phyloP scores from a whole-genome alignment of 148 eudicot species.

The Euryodendron excelsum region DNA sequence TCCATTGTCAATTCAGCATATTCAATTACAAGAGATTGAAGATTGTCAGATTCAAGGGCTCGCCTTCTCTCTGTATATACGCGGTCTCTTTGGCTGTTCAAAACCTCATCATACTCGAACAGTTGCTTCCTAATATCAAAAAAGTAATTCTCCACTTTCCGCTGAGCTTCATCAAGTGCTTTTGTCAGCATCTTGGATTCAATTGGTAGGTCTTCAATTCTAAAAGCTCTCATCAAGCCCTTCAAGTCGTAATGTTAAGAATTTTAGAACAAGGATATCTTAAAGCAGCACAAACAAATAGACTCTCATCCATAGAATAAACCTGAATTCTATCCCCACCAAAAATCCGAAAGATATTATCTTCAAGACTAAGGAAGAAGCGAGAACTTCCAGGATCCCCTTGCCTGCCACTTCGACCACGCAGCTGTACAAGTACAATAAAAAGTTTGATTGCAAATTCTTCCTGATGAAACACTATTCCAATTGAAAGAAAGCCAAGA shows the following conservation, averaged over 20 bases:
- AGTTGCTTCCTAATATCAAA: conserved; percentile 94
- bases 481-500: not conserved
- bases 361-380: conserved; percentile 98
- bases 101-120: conserved; percentile 95
- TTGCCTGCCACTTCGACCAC: conserved; percentile 99
- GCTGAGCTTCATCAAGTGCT: conserved; percentile 98
- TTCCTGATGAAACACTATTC: not conserved
- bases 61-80: conserved; percentile 96
- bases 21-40: conserved; percentile 84
- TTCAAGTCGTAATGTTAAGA: conserved; percentile 30
- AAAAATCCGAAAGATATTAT: conserved; percentile 94
- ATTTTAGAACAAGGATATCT: not conserved
- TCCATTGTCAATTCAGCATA: conserved; percentile 97
- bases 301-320: not conserved
- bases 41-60: conserved; percentile 85
- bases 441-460: not conserved
- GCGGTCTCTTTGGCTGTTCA: conserved; percentile 99
- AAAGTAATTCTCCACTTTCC: conserved; percentile 98
- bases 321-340: conserved; percentile 99
- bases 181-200: conserved; percentile 97
- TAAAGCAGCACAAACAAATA: not conserved
- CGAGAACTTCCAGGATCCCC: conserved; percentile 99
- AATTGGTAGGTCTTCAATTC: conserved; percentile 97
- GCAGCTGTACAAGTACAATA: conserved; percentile 54
- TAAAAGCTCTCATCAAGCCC: conserved; percentile 99